Base-by-base conservation (phyloP, 495 filamentous ascomycete species). In the Penicillium bovifimosum region DNA sequence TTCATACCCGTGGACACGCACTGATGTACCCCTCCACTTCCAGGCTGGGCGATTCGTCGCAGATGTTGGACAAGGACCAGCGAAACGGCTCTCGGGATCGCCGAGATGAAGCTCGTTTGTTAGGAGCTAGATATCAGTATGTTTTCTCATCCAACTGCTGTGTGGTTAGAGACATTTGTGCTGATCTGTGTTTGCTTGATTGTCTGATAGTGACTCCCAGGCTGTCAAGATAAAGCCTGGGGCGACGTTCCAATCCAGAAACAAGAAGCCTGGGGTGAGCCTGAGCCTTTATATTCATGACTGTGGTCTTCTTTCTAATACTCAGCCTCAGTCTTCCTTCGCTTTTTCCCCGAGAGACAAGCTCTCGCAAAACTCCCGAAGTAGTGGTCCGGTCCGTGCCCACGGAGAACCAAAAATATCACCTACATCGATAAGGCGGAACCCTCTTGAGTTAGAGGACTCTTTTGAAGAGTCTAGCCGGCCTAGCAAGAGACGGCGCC, bases 381-480 rank as follows among this genome's bases (percentile, higher is more conserved):
- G 68, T 8, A 76, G 72, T 48, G 72, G 71, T 6, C 67, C 73
- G n/a, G 61, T 73, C 18, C 69, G 67, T 42, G 68, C 66, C 5
- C 58, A 44, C 27, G 64, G 66, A 11, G 63, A 62, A 39, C 2
- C 54, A 47, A 54, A 13, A n/a, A 32, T 10, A 29, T 20, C 41
- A 26, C 11, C 20, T 17, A 17, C 34, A 9, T 17, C 11, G 16
- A 13, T 26, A 6, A 28, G 33, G 5, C 41, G 36, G 20, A 54
- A 34, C 16, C 24, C 20, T 7, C 44, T 45, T 6, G 47, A 40
- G 7, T 26, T 61, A 24, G 56, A 48, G 3, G 44, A 61, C 27
- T 24, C 41, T 7, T 47, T 59, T 7, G 60, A 64, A 27, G 53
- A 59, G 6, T 60, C 54, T 0, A 53, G 47, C 27, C 62, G 70